Evolutionary conservation across 176 grass and related monocot species (phyloP).

Genomic region (Bonia amplexicaulis): DNA sequence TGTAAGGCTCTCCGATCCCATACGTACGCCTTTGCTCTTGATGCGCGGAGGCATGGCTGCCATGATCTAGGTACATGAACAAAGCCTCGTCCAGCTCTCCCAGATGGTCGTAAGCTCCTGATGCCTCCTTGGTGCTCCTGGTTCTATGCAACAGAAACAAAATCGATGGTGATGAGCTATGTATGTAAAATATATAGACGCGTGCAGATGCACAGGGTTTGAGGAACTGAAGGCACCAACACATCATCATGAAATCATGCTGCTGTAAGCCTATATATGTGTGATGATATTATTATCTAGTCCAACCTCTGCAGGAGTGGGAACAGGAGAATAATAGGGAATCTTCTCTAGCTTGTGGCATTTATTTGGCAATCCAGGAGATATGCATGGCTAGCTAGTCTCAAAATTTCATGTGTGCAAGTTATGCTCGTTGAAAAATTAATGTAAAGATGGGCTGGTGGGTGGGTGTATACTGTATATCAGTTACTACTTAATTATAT

Average conservation of each 20-base stretch:
- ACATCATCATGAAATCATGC: slow-evolving; percentile 50
- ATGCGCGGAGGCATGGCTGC: slow-evolving; percentile 32
- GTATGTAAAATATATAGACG: background rate
- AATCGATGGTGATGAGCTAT: background rate
- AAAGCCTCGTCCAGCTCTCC: slow-evolving; percentile 74
- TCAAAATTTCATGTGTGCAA: slow-evolving; percentile 54
- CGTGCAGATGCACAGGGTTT: slow-evolving; percentile 33
- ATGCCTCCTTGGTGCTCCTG: slow-evolving; percentile 46
- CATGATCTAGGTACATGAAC: slow-evolving; percentile 78
- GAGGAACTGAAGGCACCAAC: slow-evolving; percentile 12
- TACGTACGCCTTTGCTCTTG: slow-evolving; percentile 67
- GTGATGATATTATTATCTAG: slow-evolving; percentile 37
- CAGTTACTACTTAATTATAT: background rate
- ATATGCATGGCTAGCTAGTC: slow-evolving; percentile 6
- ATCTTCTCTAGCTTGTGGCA: slow-evolving; percentile 35
- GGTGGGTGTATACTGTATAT: background rate
- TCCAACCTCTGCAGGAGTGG: slow-evolving; percentile 40
- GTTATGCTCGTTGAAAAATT: slow-evolving; percentile 7
- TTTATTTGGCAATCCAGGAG: slow-evolving; percentile 43
- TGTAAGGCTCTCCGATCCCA: background rate
- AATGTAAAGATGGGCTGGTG: background rate
- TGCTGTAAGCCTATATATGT: slow-evolving; percentile 18
- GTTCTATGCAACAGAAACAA: background rate
- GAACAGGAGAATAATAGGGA: slow-evolving; percentile 52
- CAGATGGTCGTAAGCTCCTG: slow-evolving; percentile 66